These are phyloP conservation scores for Tilletia caries DNA, from an alignment of 1,284 basidiomycete species.

Conservation along the genomic window DNA sequence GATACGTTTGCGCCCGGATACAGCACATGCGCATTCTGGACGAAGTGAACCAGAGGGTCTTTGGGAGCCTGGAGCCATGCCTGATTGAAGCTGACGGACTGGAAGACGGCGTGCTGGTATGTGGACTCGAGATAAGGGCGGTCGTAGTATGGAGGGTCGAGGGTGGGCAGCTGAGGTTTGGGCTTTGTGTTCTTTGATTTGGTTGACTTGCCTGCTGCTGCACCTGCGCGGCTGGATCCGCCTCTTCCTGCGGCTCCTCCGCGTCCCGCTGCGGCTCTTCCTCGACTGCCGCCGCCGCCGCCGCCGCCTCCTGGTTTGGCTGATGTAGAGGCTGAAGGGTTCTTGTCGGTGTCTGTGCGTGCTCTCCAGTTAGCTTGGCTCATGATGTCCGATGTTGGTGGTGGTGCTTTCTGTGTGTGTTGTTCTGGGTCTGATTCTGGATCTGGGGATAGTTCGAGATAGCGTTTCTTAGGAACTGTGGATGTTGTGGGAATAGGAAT, in stretches of 20 bases:
- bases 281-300: not conserved
- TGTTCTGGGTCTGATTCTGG: not conserved
- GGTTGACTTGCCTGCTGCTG: not conserved
- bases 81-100: not conserved
- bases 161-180: not conserved
- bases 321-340: not conserved
- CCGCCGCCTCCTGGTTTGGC: not conserved
- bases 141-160: constrained; percentile 7
- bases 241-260: not conserved
- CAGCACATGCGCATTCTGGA: not conserved
- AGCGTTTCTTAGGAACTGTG: not conserved
- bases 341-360: too few relatives aligned
- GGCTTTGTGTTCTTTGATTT: too few relatives aligned
- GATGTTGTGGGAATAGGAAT: not conserved
- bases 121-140: not conserved
- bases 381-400: too few relatives aligned
- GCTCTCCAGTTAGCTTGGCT: too few relatives aligned
- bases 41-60: not conserved
- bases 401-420: too few relatives aligned
- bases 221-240: not conserved
- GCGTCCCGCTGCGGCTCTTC: not conserved
- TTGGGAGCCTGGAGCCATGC: not conserved
- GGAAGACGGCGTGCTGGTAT: not conserved
- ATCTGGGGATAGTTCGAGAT: not conserved
- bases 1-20: not conserved